These are phyloP conservation scores for Globisporangium irregulare DNA, from an alignment of 352 stramenopile species.

Conservation along the genomic window DNA sequence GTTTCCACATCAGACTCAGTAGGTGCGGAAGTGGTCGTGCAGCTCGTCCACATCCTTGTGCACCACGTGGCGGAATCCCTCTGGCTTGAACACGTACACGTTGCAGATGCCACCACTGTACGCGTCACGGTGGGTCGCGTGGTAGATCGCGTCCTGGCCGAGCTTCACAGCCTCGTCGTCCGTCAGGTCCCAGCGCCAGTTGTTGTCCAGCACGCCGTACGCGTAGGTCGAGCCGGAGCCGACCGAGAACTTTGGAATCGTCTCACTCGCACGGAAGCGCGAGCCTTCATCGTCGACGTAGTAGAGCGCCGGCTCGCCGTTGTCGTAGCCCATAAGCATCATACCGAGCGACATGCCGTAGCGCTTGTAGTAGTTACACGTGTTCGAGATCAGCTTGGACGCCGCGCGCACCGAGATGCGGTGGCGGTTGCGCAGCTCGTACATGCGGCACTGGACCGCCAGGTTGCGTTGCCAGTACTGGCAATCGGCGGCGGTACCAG, in stretches of 20 bases:
- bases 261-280: slow-evolving; percentile 93
- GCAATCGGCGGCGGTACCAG: slow-evolving; percentile 98
- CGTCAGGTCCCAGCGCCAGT: slow-evolving; percentile 95
- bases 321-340: slow-evolving; percentile 99
- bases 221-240: slow-evolving; percentile 99
- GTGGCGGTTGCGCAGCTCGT: slow-evolving; percentile 99
- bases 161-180: slow-evolving; percentile 99
- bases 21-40: slow-evolving; percentile 87
- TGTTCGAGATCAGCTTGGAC: slow-evolving; percentile 99
- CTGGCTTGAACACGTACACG: slow-evolving; percentile 97
- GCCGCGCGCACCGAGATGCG: slow-evolving; percentile 98
- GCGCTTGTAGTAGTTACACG: slow-evolving; percentile 95
- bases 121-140: slow-evolving; percentile 98
- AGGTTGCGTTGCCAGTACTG: slow-evolving; percentile 99
- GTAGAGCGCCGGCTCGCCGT: slow-evolving; percentile 96
- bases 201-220: slow-evolving; percentile 98
- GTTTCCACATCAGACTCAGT: slow-evolving; percentile 28
- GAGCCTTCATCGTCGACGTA: slow-evolving; percentile 99
- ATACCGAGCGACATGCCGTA: slow-evolving; percentile 97
- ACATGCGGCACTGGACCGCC: slow-evolving; percentile 94
- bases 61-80: slow-evolving; percentile 96
- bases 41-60: slow-evolving; percentile 98
- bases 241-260: slow-evolving; percentile 97
- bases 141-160: slow-evolving; percentile 98
- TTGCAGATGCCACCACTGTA: slow-evolving; percentile 97